These are phyloP conservation scores for Alternaria solani DNA, from an alignment of 2,329 filamentous ascomycete species.

Conservation along the genomic window DNA sequence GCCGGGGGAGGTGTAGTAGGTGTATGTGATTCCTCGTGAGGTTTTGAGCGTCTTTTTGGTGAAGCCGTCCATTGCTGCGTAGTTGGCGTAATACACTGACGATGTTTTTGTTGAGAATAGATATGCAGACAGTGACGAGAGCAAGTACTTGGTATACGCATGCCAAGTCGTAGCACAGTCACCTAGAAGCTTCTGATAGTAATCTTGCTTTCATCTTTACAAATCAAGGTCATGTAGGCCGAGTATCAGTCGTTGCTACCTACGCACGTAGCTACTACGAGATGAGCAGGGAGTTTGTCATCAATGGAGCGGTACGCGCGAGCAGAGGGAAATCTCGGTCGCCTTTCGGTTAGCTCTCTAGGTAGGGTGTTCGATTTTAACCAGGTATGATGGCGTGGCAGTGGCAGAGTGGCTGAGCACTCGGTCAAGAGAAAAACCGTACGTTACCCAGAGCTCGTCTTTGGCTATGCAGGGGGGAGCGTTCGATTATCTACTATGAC, in stretches of 20 bases:
- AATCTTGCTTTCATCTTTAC: not conserved
- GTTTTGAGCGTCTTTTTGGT: conserved; percentile 38
- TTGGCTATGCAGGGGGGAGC: too few species aligned
- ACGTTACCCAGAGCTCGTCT: too few species aligned
- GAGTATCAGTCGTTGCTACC: not conserved
- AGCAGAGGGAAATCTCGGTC: too few species aligned
- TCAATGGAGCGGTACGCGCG: not conserved
- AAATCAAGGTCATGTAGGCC: not conserved
- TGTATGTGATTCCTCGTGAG: conserved; percentile 38
- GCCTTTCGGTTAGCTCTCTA: too few species aligned
- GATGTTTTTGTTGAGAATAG: not conserved
- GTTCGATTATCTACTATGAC: too few species aligned
- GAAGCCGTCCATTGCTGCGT: conserved; percentile 36
- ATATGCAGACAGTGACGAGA: not conserved
- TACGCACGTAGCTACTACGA: conserved; percentile 2
- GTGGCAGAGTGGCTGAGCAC: not conserved
- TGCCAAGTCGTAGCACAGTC: not conserved
- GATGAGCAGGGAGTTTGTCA: not conserved
- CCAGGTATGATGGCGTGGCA: not conserved
- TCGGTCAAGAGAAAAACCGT: too few species aligned
- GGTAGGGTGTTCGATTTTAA: too few species aligned
- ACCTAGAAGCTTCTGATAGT: not conserved
- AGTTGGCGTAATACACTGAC: not conserved
- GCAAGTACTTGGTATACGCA: not conserved
- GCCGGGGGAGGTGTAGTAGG: conserved; percentile 35